phyloP scores from a whole-genome alignment of 2,329 filamentous ascomycete species.

The Fusarium denticulatum region DNA sequence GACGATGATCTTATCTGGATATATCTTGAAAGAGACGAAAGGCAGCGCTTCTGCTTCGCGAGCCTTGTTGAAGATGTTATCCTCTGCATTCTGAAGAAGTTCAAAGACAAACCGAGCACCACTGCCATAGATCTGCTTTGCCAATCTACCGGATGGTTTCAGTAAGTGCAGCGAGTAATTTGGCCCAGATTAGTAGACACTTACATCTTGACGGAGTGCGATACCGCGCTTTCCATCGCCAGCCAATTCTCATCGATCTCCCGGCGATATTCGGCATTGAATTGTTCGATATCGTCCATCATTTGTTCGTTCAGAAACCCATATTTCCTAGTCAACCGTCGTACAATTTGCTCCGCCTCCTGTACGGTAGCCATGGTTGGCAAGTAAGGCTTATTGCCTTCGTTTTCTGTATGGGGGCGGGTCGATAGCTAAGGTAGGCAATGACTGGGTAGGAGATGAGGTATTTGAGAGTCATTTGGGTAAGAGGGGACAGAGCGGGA shows the following conservation, averaged over 20 bases:
- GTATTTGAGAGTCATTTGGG: neutral
- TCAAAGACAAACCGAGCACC: neutral
- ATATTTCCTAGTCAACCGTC: neutral
- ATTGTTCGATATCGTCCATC: neutral
- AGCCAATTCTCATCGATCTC: neutral
- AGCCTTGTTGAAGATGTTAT: neutral
- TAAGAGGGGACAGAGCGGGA: neutral
- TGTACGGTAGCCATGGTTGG: neutral
- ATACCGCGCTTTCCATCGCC: fast-evolving
- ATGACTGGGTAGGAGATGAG: neutral
- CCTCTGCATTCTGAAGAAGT: neutral
- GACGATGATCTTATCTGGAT: neutral
- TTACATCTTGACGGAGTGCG: neutral
- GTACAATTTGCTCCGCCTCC: neutral
- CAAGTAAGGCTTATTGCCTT: neutral
- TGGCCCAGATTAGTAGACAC: neutral
- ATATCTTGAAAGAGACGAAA: neutral
- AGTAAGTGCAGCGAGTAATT: neutral
- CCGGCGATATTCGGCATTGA: fast-evolving
- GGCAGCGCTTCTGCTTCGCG: fast-evolving
- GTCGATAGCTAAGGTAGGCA: neutral
- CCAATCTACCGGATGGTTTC: neutral
- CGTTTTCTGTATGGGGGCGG: neutral
- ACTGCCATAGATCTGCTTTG: neutral
- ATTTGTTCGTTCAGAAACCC: neutral